phyloP scores from a whole-genome alignment of 352 stramenopile genomes.

The Phytophthora chlamydospora region DNA sequence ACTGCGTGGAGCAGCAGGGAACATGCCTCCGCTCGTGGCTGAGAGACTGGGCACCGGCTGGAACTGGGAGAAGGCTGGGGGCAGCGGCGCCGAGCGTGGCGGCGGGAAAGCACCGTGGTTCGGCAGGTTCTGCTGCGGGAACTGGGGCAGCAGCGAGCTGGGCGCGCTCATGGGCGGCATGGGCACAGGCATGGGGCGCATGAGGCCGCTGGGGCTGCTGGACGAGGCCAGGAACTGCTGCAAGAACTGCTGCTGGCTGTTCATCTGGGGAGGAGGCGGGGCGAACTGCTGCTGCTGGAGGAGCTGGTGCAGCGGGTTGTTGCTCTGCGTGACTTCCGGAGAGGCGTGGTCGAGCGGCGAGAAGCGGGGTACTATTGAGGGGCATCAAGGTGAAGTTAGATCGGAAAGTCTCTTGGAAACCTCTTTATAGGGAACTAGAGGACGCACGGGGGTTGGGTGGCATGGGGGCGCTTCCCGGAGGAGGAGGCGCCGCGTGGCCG shows the following conservation, averaged over 20 bases:
- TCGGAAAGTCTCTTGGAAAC: constrained; percentile 1
- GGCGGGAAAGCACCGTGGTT: constrained; percentile 34
- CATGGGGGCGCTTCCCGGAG: constrained; percentile 37
- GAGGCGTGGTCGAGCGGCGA: constrained; percentile 59
- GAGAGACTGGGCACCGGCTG: constrained; percentile 45
- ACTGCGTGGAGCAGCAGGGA: constrained; percentile 44
- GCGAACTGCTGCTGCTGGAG: constrained; percentile 60
- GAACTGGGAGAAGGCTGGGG: constrained; percentile 44
- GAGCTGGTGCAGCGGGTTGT: constrained; percentile 68
- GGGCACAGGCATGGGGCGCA: constrained; percentile 40
- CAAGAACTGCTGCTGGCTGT: constrained; percentile 55
- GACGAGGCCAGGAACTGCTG: constrained; percentile 60
- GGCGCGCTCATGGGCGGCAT: constrained; percentile 43
- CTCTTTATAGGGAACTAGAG: constrained; percentile 3
- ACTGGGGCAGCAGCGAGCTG: constrained; percentile 31
- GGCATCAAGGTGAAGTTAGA: constrained; percentile 18
- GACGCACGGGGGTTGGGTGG: constrained; percentile 26
- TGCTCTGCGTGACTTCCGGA: constrained; percentile 71
- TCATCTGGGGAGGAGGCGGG: constrained; percentile 34
- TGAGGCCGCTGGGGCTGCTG: constrained; percentile 34
- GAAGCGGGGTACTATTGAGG: constrained; percentile 42
- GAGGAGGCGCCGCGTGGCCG: constrained; percentile 23
- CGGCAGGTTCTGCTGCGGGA: constrained; percentile 37
- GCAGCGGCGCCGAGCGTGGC: constrained; percentile 30
- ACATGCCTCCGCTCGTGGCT: constrained; percentile 35